Evolutionary conservation across 2,329 filamentous ascomycete species (phyloP), one percentile per base, ranked within the genome.

Genomic region (Zymoseptoria passerinii): DNA sequence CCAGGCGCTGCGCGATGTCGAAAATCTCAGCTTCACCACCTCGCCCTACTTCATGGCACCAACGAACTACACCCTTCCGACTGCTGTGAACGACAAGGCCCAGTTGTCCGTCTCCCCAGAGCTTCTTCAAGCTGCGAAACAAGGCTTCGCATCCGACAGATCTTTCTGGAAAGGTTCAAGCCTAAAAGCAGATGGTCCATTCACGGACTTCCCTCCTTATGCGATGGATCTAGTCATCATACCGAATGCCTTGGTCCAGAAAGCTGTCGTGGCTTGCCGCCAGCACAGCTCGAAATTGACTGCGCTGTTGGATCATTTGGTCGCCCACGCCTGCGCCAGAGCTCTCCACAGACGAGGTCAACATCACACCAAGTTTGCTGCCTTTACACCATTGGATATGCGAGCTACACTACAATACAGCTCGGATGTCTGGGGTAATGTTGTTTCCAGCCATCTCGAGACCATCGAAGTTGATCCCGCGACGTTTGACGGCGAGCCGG

Each of bases 301-400:
- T 0, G 75, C 70, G 2, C 61, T 75, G 0, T 58, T 80, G 4
- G 71, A 75, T 28, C 72, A 76, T 20, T 50, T 79, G 8, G 69
- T 77, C 28, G 66, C 72, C 18, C 70, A 72, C 2, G 73, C 72
- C 1, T 60, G 79, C 19, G 70, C 72, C 59, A 65, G 63, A 18
- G 65, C 65, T 2, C 51, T 78, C 40, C 57, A 50, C 16, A 52
- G 35, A 28, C 60, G 62, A 16, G 62, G 53, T 7, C 52, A 61
- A 20, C 10, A 55, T 8, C 58, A 58, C 20, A 70, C 65, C 1
- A 72, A 72, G 13, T 76, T 79, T 56, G 67, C 72, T 1, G 72
- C 73, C 0, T 64, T 71, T 18, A 76, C 73, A 1, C 68, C 77
- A 1, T 65, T 79, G 49, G 74, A 78, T 61, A 71, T 80, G 63